Evolutionary conservation across 345 rosid genomes (phyloP), one percentile per base, ranked within the genome.

Genomic region (Microcos paniculata): DNA sequence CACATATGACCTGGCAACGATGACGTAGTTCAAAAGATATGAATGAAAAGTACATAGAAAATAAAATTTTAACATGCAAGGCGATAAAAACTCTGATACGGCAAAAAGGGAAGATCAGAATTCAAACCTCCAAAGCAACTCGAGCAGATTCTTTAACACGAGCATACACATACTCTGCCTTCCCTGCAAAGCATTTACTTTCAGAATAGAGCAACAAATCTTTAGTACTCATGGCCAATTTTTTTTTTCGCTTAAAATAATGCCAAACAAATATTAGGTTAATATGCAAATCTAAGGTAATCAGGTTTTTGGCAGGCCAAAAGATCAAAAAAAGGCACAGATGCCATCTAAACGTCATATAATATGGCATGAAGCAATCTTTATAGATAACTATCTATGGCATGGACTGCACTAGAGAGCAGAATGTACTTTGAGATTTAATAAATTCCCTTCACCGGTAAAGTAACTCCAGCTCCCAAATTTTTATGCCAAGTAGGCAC

Each of bases 101-200:
- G 55, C 14, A 76, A 67, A 79, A 73, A 73, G 72, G 72, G 81
- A 52, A 67, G 70, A 83, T 71, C 56, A 80, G 78, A 31, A 80
- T 71, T 48, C 79, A 59, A 80, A 94, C 99, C 98, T 91, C 90
- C 79, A 89, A 75, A 63, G 96, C 89, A 87, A 82, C 81, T 73
- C 84, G 89, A 80, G 97, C 88, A 69, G 94, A 80, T 85, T 91
- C 94, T 79, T 81, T 89, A 64, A 93, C 86, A 68, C 71, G 83
- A 49, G 85, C 91, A 85, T 88, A 90, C 28, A 93, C 77, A 80
- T 95, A 95, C 77, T 93, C 98, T 62, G 94, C 84, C 84, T 95
- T 95, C 70, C 99, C 99, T 95, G 87, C 81, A 82, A 83, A 57
- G 28, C 58, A 73, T 61, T 16, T 30, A 28, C n/a, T 73, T 16